Base-by-base conservation (phyloP, 1,139 yeast species). In the Pichia kudriavzevii region DNA sequence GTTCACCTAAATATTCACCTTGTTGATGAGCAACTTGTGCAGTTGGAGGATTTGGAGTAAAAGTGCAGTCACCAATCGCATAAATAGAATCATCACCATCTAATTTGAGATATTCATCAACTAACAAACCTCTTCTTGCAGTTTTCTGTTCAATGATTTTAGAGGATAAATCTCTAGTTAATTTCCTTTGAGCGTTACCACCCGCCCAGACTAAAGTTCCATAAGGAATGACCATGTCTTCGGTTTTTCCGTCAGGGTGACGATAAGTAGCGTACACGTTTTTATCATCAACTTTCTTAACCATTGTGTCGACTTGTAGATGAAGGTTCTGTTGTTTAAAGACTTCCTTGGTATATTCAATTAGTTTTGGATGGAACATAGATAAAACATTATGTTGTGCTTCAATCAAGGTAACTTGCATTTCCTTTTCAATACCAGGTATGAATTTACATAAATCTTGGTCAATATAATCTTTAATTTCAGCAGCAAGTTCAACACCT, bases 401-500 rank as follows among this genome's bases (percentile, higher is more conserved):
- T 57, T 73, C 79, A 35, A 73, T 69, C 44, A 73, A 61, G 34
- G 74, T 62, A 39, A 73, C 76, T 39, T 64, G 62, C 54, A 72
- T 60, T 53, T 73, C 79, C 42, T 60, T 56, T 43, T 74, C 71
- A 43, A 73, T 71, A 54, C 69, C 75, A 12, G 79, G 79, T 58
- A 72, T 68, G 70, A 77, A 72, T 54, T 66, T 69, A 47, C 58
- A 60, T 55, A 73, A 64, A 55, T 73, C 79, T 57, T 73, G 78
- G 54, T 70, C 76, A 42, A 73, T 67, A 60, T 71, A 73, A 55
- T 73, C 79, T 53, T 72, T 76, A 42, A 47, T 67, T 64, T 84
- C 94, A 56, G 88, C 94, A 41, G 94, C 93, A 38, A 80, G 72
- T 61, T 84, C 95, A 40, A 83, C 93, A 62, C 94, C 94, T 30